Evolutionary conservation across 495 filamentous ascomycete genomes (phyloP), one percentile per base, ranked within the genome.

Genomic region (Cladorrhinum samala): DNA sequence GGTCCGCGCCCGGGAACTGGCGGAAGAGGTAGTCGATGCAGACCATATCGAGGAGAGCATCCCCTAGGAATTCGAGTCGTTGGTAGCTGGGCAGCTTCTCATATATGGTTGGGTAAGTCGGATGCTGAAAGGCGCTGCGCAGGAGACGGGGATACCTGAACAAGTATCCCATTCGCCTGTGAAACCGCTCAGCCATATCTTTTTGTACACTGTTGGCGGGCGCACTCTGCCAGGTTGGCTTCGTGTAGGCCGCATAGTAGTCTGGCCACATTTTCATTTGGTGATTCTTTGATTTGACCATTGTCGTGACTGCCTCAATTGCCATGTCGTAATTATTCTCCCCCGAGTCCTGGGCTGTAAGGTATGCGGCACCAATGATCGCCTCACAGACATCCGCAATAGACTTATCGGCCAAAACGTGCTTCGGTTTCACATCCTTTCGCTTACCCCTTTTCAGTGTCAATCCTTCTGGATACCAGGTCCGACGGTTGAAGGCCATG

Each of bases 341-440:
- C 27, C 19, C 21, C 7, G 48, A 17, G 13, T 51, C 46, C 40
- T 74, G 58, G 13, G 78, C 74, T 2, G 85, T 82, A 8, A 96
- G 73, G 40, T 95, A 78, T 0, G 93, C 85, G 3, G 91, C 93
- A 14, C 91, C 93, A 49, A 98, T 97, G 56, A 97, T 63, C 2
- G 93, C 93, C 67, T 98, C 93, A 53, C 89, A 95, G 17, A 98
- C 91, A 71, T 98, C 93, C n/a, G 93, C 93, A 64, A 96, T 86
- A 3, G 88, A 84, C 69, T 98, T 98, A 62, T 95, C 87, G 2
- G 81, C 87, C 5, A 98, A 79, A 0, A 70, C 62, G 60, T 96
- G 92, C 24, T 56, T 58, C 0, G 52, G 54, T 0, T 18, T 41
- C 19, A 68, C 64, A 52, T 80, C 71, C 6, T 72, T 76, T 13